Evolutionary conservation across 768 basidiomycete species (phyloP), one percentile per base, ranked within the genome.

Genomic region (Epithele typhae): DNA sequence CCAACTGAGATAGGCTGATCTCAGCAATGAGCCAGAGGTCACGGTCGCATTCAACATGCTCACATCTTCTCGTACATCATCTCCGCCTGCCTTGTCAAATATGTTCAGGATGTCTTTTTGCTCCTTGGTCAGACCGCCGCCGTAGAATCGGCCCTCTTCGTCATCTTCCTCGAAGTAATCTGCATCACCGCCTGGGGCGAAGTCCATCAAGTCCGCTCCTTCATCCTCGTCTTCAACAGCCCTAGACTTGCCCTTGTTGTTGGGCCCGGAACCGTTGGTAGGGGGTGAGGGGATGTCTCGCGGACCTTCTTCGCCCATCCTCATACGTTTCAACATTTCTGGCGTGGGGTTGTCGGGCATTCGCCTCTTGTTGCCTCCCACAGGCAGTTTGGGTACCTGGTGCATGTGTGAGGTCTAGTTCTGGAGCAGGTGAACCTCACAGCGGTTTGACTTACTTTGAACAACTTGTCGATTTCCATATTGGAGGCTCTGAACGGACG

Each of bases 31-130:
- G 40, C 22, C 15, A 44, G 36, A 21, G 50, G 42, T 25, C 30
- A 35, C 27, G 22, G 22, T 17, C 35, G 23, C 23, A 14, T 11
- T 23, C 11, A 5, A 15, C n/a, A 22, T 23, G 57, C 59, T 48
- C 66, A 90, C 91, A 50, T 86, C 84, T 43, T 84, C 84, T 35
- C 77, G 73, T 15, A 70, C 74, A 17, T 76, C 82, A 34, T 82
- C 80, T 8, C 75, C 78, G 37, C 74, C 80, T 5, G 82, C 77
- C 41, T 69, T 75, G 56, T 98, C 95, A 63, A 99, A 95, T 49
- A 99, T 94, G 54, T 89, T 92, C 47, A 99, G 62, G 32, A 99
- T 98, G 46, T 93, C 84, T 62, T 97, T 94, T 70, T 99, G 96
- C 61, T 93, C 87, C 32, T 74, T 77, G 2, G 92, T 94, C 51